These are phyloP conservation scores for Didymella exigua DNA, from an alignment of 2,329 filamentous ascomycete genomes.

Conservation along the genomic window DNA sequence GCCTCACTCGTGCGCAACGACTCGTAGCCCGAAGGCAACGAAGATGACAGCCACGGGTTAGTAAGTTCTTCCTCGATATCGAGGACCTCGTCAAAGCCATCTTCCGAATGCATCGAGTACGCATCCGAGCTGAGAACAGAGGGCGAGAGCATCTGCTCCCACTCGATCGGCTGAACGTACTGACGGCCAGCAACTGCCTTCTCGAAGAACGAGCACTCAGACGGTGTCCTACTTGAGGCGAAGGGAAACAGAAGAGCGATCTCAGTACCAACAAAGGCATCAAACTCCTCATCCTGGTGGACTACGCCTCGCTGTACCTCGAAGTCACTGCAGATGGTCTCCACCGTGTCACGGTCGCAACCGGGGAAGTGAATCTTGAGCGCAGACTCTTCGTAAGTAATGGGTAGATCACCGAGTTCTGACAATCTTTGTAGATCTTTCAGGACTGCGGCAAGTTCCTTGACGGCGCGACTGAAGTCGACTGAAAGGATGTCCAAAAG, in stretches of 20 bases:
- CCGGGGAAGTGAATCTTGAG: constrained; percentile 89
- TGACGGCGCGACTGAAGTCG: constrained; percentile 85
- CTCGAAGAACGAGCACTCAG: constrained; percentile 55
- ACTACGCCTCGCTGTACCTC: constrained; percentile 82
- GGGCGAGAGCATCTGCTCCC: constrained; percentile 63
- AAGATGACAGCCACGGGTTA: constrained; percentile 61
- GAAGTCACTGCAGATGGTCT: constrained; percentile 82
- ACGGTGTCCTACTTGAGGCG: constrained; percentile 66
- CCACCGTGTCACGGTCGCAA: constrained; percentile 81
- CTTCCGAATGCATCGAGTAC: constrained; percentile 49
- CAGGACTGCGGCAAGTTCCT: constrained; percentile 79
- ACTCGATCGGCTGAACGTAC: constrained; percentile 52
- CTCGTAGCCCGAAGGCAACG: constrained; percentile 59
- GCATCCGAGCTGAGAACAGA: constrained; percentile 40
- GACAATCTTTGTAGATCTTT: constrained; percentile 82
- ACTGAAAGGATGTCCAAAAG: constrained; percentile 83
- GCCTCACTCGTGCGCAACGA: constrained; percentile 62
- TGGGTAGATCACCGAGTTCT: constrained; percentile 79
- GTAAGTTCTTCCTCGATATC: constrained; percentile 47
- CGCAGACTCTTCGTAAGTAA: constrained; percentile 71
- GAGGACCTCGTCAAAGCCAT: constrained; percentile 48
- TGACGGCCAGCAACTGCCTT: constrained; percentile 48
- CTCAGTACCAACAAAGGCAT: constrained; percentile 67
- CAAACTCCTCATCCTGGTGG: constrained; percentile 78
- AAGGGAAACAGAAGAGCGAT: constrained; percentile 86